Percentiles rank a stretch among this genome's conserved stretches.
Evolutionary conservation across 2,329 filamentous ascomycete genomes (phyloP).

Genomic region (Pezicula carpinea): DNA sequence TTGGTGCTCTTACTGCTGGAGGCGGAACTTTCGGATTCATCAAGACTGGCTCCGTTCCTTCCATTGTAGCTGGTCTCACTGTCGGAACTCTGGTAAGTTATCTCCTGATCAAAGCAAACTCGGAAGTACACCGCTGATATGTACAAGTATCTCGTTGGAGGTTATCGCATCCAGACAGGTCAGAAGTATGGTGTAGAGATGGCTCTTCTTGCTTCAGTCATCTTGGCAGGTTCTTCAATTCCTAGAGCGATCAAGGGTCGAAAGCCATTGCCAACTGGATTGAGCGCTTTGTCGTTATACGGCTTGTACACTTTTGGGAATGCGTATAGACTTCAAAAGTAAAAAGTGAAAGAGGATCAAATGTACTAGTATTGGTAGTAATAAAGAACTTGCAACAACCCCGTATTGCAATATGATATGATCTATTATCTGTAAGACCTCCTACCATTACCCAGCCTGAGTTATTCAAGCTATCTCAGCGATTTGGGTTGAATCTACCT

Average conservation of each 20-base stretch:
- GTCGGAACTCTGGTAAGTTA: constrained; percentile 64
- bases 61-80: constrained; percentile 75
- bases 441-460: too few species aligned
- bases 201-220: constrained; percentile 79
- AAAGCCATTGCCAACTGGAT: constrained; percentile 78
- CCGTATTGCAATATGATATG: not conserved
- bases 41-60: constrained; percentile 80
- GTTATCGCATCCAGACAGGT: constrained; percentile 70
- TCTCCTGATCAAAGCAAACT: constrained; percentile 1
- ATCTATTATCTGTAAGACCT: too few species aligned
- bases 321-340: constrained; percentile 43
- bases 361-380: constrained; percentile 3
- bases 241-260: constrained; percentile 77
- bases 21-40: constrained; percentile 86
- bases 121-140: not conserved
- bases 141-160: constrained; percentile 62
- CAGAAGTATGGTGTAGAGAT: constrained; percentile 83
- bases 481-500: too few species aligned
- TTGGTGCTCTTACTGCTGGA: constrained; percentile 77
- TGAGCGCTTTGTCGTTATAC: constrained; percentile 75
- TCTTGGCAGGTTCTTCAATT: constrained; percentile 79
- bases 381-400: not conserved
- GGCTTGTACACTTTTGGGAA: constrained; percentile 77
- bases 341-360: constrained; percentile 35
- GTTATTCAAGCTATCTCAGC: too few species aligned